These are phyloP conservation scores for Hymenoscyphus fraxineus DNA, from an alignment of 2,329 filamentous ascomycete genomes.

Conservation along the genomic window DNA sequence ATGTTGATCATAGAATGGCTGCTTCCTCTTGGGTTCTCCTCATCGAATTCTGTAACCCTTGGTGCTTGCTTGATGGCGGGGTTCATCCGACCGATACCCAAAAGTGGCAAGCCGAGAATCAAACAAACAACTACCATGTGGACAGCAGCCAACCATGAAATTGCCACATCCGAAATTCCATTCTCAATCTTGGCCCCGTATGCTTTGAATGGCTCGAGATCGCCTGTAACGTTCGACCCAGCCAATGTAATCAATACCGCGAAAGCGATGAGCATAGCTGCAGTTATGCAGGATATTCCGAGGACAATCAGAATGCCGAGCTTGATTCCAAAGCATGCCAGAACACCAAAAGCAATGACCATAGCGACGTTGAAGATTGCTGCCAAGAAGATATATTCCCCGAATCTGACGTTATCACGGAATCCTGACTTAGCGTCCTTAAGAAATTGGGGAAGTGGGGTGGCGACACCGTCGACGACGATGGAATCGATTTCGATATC, in stretches of 20 bases:
- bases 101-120: background rate
- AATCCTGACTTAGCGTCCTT: background rate
- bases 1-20: background rate
- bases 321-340: constrained; percentile 5
- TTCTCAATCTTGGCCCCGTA: constrained; percentile 3
- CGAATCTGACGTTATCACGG: constrained; percentile 2
- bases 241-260: constrained; percentile 6
- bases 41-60: background rate
- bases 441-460: background rate
- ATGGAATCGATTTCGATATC: background rate
- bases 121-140: constrained; percentile 4
- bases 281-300: constrained; percentile 1
- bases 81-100: background rate
- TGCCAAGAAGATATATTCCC: constrained; percentile 2
- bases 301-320: background rate
- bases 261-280: background rate
- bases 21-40: background rate
- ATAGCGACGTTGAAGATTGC: constrained; percentile 8
- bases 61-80: constrained; percentile 1
- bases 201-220: constrained; percentile 1
- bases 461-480: background rate
- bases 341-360: constrained; percentile 2
- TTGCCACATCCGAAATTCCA: constrained; percentile 1
- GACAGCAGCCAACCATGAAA: constrained; percentile 6
- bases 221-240: background rate